Evolutionary conservation across 305 asterid species (phyloP).

Genomic region (Fraxinus ornus): DNA sequence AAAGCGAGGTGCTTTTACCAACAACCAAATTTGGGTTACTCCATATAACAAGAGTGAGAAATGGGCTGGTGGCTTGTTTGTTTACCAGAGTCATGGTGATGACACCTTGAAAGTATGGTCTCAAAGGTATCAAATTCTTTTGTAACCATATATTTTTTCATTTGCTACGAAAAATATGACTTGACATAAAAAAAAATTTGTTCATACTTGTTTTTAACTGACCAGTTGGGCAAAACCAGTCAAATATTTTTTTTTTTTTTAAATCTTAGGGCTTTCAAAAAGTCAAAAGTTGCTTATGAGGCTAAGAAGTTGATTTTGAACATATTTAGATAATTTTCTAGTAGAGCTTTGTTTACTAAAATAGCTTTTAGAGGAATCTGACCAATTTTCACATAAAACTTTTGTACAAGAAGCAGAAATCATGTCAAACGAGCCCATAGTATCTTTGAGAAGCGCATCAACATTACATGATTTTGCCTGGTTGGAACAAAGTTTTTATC

Average conservation of each 20-base stretch:
- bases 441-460: background rate
- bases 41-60: slow-evolving; percentile 71
- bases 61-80: slow-evolving; percentile 91
- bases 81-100: slow-evolving; percentile 77
- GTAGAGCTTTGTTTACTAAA: background rate
- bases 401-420: background rate
- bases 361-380: background rate
- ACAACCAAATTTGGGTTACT: slow-evolving; percentile 93
- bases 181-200: background rate
- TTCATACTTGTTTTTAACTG: too few relatives aligned
- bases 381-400: too few relatives aligned
- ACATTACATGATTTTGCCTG: background rate
- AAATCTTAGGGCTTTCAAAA: background rate
- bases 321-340: too few relatives aligned
- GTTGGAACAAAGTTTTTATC: background rate
- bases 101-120: slow-evolving; percentile 86
- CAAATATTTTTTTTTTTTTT: too few relatives aligned
- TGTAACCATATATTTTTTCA: background rate
- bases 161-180: background rate
- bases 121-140: slow-evolving; percentile 47
- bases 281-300: background rate
- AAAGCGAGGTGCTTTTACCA: slow-evolving; percentile 78
- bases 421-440: background rate
- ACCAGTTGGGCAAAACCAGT: background rate
- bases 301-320: background rate